phyloP scores from a whole-genome alignment of 176 grass and related monocot species.

The Oryza meyeriana region DNA sequence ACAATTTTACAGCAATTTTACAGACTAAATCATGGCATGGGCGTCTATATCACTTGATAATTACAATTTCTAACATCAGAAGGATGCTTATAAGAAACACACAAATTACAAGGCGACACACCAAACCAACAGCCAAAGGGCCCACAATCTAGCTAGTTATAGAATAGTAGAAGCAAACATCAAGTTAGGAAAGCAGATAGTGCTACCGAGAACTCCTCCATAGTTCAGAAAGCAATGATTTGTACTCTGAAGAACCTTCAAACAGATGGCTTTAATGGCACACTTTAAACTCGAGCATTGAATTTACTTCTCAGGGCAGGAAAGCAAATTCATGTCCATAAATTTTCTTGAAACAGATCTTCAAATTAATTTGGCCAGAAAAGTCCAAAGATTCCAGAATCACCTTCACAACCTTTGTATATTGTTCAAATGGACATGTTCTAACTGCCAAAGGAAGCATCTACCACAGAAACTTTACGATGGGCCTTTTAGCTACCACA shows the following conservation, averaged over 20 bases:
- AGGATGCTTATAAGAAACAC: not conserved
- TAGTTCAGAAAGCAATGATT: not conserved
- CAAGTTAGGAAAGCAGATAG: not conserved
- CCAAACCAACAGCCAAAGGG: not conserved
- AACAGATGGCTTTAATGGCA: not conserved
- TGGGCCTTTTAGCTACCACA: not conserved
- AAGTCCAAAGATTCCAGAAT: not conserved
- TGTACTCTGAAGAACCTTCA: not conserved
- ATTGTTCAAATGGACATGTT: not conserved
- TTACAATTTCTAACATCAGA: slow-evolving; percentile 10
- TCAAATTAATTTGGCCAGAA: not conserved
- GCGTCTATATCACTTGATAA: not conserved
- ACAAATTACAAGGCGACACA: not conserved
- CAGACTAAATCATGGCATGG: not conserved
- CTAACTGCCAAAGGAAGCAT: not conserved
- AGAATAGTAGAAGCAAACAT: not conserved
- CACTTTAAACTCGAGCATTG: not conserved
- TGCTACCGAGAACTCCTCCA: not conserved
- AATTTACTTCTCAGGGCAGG: not conserved
- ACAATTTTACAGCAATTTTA: not conserved
- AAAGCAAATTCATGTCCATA: not conserved
- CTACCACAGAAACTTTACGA: not conserved
- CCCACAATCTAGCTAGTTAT: not conserved
- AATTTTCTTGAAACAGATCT: not conserved
- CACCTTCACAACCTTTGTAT: not conserved